Conservation (phyloP, 2,329 filamentous ascomycete species). For the Diplodia intermedia region DNA sequence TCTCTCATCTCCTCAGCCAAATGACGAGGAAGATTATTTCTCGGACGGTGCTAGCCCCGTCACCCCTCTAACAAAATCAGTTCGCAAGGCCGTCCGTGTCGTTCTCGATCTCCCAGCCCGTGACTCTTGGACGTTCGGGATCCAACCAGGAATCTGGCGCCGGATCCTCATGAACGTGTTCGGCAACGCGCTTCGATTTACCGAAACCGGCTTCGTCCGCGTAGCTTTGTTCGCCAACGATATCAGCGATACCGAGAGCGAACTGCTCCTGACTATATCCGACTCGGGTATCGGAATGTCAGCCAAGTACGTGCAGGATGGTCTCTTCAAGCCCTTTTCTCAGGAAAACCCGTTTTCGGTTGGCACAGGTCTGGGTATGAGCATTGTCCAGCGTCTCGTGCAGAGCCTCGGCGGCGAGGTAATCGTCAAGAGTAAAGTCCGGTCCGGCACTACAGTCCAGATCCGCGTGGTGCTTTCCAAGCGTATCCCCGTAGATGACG, state of each 20-base stretch:
- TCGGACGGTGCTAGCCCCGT: neutral
- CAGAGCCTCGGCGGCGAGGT: slow-evolving; percentile 47
- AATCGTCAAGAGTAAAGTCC: slow-evolving; percentile 45
- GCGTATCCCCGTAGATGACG: neutral
- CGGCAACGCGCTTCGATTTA: slow-evolving; percentile 69
- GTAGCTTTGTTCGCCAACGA: neutral
- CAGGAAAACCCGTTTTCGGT: slow-evolving; percentile 48
- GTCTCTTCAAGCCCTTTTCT: slow-evolving; percentile 49
- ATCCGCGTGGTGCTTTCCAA: neutral
- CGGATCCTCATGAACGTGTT: slow-evolving; percentile 69
- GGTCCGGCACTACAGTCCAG: slow-evolving; percentile 39
- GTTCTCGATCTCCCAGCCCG: slow-evolving; percentile 60
- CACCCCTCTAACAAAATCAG: too few species aligned
- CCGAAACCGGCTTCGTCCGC: slow-evolving; percentile 37
- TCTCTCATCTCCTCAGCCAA: neutral
- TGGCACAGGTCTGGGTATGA: slow-evolving; percentile 49
- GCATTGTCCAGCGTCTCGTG: slow-evolving; percentile 49
- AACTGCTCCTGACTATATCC: slow-evolving; percentile 41
- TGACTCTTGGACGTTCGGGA: slow-evolving; percentile 58
- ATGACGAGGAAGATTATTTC: neutral
- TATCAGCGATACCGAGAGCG: neutral
- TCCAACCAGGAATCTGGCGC: slow-evolving; percentile 59
- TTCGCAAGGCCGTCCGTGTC: slow-evolving; percentile 41
- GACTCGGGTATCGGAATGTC: slow-evolving; percentile 52
- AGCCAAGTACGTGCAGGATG: slow-evolving; percentile 46